Evolutionary conservation across 805 yeast species (phyloP).

Genomic region (Cyberlindnera maclurae): DNA sequence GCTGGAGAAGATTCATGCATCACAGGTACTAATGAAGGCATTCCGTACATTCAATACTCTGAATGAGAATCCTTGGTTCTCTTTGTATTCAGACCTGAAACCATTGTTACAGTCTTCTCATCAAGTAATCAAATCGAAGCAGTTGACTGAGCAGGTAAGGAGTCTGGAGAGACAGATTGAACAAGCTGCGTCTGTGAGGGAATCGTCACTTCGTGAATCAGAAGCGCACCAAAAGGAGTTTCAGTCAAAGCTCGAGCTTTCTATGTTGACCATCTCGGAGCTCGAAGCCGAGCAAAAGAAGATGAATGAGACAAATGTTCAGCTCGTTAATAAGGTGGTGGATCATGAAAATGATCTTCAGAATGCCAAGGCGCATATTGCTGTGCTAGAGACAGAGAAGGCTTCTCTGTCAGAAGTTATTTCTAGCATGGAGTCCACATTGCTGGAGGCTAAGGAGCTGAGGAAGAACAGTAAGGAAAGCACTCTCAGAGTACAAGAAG

Average conservation of each 20-base stretch:
- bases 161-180: slow-evolving; percentile 35
- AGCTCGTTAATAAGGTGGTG: slow-evolving; percentile 20
- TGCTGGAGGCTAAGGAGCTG: slow-evolving; percentile 11
- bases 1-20: slow-evolving; percentile 60
- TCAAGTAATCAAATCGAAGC: slow-evolving; percentile 50
- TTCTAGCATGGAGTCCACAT: slow-evolving; percentile 14
- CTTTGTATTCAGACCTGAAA: slow-evolving; percentile 58
- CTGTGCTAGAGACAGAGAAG: slow-evolving; percentile 20
- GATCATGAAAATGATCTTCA: slow-evolving; percentile 23
- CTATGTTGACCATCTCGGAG: slow-evolving; percentile 19
- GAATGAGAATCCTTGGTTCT: slow-evolving; percentile 70
- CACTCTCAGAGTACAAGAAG: slow-evolving; percentile 18
- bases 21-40: slow-evolving; percentile 58
- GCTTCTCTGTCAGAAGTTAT: slow-evolving; percentile 12
- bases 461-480: slow-evolving; percentile 10
- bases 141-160: slow-evolving; percentile 49
- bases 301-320: slow-evolving; percentile 22
- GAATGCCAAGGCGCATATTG: slow-evolving; percentile 17
- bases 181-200: slow-evolving; percentile 35
- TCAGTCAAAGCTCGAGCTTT: slow-evolving; percentile 19
- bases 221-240: slow-evolving; percentile 33
- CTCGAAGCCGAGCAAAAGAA: slow-evolving; percentile 22
- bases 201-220: slow-evolving; percentile 36
- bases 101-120: slow-evolving; percentile 67
- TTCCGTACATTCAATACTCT: slow-evolving; percentile 45